Base-by-base conservation (phyloP, 2,329 filamentous ascomycete genomes). In the Aschersonia sp. region DNA sequence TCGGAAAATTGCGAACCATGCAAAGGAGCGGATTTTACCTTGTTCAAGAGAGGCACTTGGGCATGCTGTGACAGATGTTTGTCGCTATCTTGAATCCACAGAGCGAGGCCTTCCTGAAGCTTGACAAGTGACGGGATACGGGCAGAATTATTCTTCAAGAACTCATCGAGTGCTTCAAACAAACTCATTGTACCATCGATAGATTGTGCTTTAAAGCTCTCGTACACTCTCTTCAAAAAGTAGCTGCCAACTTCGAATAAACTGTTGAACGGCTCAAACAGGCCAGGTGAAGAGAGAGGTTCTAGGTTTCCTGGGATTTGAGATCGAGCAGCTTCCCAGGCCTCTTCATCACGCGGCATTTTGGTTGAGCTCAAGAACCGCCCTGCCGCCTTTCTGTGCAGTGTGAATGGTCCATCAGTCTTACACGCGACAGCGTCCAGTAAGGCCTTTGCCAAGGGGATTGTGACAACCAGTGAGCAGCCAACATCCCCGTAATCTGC, bases 401-500 rank as follows among this genome's bases (percentile, higher is more conserved):
- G 22, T 22, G 22, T 22, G 22, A 22, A 22, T 22, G 22, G 22
- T 22, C 4, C 22, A 22, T 22, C 22, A 22, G 22, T 22, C 22
- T 22, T 22, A 2, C 22, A 22, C 22, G 22, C 22, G 22, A 22
- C 22, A 14, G 46, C 63, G 47, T 71, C 69, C 39, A 68, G 55
- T 5, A 83, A 54, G 1, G 63, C 57, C 54, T 76, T 81, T 0
- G 85, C 77, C 4, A 92, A 57, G 1, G 83, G 83, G 51, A 94
- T 87, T 40, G 89, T 68, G 1, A 87, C 71, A 30, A 76, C 74
- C 45, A 85, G 68, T 5, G 80, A 76, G 41, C 81, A 72, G 5
- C 79, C 81, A 12, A 76, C 75, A 51, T 87, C 79, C 4, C 86
- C 85, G 46, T 76, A 75, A 52, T 87, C 79, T 10, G 71, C 66